Evolutionary conservation across 331 rosid species (phyloP).

Genomic region (Pyracantha coccinea): DNA sequence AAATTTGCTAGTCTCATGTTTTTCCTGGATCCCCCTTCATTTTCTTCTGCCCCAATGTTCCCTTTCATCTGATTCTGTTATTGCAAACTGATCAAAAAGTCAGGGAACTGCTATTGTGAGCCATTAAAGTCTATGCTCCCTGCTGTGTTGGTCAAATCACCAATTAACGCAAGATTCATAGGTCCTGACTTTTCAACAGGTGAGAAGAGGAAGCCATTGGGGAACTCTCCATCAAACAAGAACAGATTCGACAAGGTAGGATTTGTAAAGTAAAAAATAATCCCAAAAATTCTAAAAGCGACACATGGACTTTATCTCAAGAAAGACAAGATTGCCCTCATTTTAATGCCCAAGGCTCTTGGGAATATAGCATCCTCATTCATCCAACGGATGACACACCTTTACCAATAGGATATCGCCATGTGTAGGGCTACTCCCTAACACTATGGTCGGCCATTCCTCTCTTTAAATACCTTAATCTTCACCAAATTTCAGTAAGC

Average conservation of each 20-base stretch:
- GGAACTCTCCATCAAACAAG: conserved; percentile 25
- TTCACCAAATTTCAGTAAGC: no score
- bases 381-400: no score
- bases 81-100: conserved; percentile 35
- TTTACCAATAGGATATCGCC: no score
- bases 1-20: neutral
- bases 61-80: conserved; percentile 33
- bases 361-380: no score
- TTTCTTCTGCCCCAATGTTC: conserved; percentile 1
- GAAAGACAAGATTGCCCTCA: no score
- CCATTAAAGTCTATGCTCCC: conserved; percentile 38
- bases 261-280: neutral
- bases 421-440: no score
- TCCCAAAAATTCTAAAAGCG: no score
- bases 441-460: no score
- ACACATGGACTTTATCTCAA: no score
- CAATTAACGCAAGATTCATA: conserved; percentile 22
- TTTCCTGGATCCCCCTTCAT: conserved; percentile 17
- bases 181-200: conserved; percentile 22
- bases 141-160: neutral
- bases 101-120: conserved; percentile 18
- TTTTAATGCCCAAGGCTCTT: no score
- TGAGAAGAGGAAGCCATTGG: conserved; percentile 37
- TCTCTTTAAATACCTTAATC: no score
- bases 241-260: conserved; percentile 13